Evolutionary conservation across 805 yeast species (phyloP).

Genomic region (Candida jianshihensis): DNA sequence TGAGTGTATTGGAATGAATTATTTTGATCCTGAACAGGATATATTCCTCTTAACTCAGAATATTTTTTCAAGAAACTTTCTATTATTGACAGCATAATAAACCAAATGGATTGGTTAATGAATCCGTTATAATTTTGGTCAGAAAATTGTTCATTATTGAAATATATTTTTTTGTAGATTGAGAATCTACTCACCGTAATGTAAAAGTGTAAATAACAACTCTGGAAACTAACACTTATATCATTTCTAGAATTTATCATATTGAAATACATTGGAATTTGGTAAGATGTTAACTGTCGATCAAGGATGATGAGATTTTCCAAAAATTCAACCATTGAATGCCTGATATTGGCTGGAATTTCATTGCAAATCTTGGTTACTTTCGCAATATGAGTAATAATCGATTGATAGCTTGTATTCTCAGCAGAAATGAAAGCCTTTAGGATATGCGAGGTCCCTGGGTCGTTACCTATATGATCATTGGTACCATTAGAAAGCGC

Average conservation of each 20-base stretch:
- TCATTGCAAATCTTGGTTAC: conserved; percentile 17
- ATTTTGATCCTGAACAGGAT: conserved; percentile 9
- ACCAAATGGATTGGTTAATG: conserved; percentile 14
- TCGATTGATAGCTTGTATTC: conserved; percentile 11
- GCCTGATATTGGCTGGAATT: conserved; percentile 7
- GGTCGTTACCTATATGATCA: neutral
- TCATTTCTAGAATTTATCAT: conserved; percentile 13
- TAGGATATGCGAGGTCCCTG: conserved; percentile 13
- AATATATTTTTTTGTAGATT: conserved; percentile 13
- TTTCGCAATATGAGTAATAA: conserved; percentile 15
- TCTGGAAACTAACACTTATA: conserved; percentile 11
- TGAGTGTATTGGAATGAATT: conserved; percentile 8
- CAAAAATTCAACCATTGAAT: conserved; percentile 10
- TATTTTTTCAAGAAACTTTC: conserved; percentile 17
- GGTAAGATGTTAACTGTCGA: conserved; percentile 13
- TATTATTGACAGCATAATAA: conserved; percentile 16
- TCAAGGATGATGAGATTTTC: conserved; percentile 16
- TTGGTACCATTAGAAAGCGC: conserved; percentile 2
- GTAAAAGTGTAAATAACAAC: conserved; percentile 12
- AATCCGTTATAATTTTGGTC: neutral
- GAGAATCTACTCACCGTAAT: conserved; percentile 10
- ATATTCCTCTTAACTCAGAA: conserved; percentile 9
- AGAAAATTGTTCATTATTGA: conserved; percentile 1
- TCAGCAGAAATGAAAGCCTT: conserved; percentile 21
- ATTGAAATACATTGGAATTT: conserved; percentile 9